phyloP scores from a whole-genome alignment of 495 filamentous ascomycete genomes.

The Hypoxylon perforatum region DNA sequence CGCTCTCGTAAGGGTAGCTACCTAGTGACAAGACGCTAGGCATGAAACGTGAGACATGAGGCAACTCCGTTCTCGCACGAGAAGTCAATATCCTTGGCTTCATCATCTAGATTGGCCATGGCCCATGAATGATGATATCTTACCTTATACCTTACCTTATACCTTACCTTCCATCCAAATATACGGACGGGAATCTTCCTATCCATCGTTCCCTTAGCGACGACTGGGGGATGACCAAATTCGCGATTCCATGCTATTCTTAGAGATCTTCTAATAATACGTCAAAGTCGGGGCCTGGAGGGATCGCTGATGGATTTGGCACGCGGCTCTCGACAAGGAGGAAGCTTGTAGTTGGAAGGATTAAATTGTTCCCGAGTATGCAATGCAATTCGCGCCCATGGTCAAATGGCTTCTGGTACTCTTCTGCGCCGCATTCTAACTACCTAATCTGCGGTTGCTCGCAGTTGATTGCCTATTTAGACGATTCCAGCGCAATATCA shows the following conservation, averaged over 20 bases:
- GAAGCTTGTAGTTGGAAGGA: constrained; percentile 33
- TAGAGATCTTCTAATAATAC: constrained; percentile 27
- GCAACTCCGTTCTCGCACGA: constrained; percentile 1
- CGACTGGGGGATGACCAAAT: neutral
- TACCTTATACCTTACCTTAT: neutral
- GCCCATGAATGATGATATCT: too few species aligned
- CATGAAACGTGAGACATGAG: constrained; percentile 7
- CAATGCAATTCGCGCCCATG: constrained; percentile 15
- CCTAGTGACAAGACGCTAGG: neutral
- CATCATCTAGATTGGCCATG: neutral
- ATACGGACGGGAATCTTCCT: constrained; percentile 2
- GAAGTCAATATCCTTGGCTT: constrained; percentile 4
- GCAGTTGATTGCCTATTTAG: constrained; percentile 24
- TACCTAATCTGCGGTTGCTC: constrained; percentile 14
- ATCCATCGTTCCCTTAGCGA: neutral
- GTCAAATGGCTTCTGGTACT: constrained; percentile 10
- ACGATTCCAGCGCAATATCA: constrained; percentile 1
- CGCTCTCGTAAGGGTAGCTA: neutral
- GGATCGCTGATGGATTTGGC: constrained; percentile 30
- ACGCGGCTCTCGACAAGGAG: constrained; percentile 21
- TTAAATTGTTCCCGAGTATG: constrained; percentile 30
- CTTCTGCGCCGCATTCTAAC: constrained; percentile 14
- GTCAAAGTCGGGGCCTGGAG: constrained; percentile 9
- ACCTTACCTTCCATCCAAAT: neutral
- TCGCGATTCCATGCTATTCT: constrained; percentile 19